These are phyloP conservation scores for Solanum verrucosum DNA, from an alignment of 257 asterid genomes.

Conservation along the genomic window DNA sequence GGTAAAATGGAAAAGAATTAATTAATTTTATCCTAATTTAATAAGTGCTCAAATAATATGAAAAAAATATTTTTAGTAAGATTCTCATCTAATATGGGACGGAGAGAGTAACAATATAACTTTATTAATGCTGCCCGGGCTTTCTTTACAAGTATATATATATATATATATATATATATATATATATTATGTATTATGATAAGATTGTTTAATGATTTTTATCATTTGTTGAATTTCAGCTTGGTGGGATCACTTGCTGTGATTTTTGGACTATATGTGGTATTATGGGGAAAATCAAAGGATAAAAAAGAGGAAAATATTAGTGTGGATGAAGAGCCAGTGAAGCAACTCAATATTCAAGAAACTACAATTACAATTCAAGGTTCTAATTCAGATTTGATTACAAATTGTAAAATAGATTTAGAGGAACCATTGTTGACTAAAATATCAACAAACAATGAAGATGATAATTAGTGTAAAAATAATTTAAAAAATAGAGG, in stretches of 20 bases:
- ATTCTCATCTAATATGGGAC: no score
- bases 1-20: no score
- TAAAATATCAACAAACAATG: neutral
- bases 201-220: neutral
- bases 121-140: no score
- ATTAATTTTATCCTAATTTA: no score
- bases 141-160: no score
- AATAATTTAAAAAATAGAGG: neutral
- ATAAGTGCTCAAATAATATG: no score
- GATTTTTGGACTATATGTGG: slow-evolving; percentile 53
- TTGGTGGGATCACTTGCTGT: slow-evolving; percentile 51
- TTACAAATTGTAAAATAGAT: slow-evolving; percentile 15
- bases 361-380: neutral
- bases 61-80: no score
- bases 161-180: rapidly evolving
- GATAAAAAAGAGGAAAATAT: slow-evolving; percentile 17
- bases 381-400: slow-evolving; percentile 7
- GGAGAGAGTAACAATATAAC: no score
- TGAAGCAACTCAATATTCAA: neutral
- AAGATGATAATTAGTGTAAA: neutral
- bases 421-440: slow-evolving; percentile 49
- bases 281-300: slow-evolving; percentile 68
- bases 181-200: neutral
- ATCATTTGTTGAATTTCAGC: slow-evolving; percentile 14
- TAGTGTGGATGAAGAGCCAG: slow-evolving; percentile 2